phyloP scores from a whole-genome alignment of 2,329 filamentous ascomycete genomes.

The Penicillium glabrum region DNA sequence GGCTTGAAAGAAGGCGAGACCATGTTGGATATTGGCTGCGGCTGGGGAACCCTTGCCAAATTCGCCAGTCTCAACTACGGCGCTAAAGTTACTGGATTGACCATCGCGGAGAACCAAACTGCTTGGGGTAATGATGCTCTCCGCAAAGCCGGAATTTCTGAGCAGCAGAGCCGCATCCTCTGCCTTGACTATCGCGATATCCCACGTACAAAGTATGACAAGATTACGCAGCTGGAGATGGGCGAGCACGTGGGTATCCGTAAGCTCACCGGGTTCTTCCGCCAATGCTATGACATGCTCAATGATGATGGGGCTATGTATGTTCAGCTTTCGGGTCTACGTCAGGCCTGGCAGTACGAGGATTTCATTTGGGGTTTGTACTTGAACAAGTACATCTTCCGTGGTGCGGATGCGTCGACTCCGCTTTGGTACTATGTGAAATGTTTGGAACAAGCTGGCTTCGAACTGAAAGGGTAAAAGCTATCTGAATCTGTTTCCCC shows the following conservation, averaged over 20 bases:
- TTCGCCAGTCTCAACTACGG: constrained; percentile 86
- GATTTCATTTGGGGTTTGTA: constrained; percentile 90
- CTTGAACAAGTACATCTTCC: constrained; percentile 97
- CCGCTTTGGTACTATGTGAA: constrained; percentile 77
- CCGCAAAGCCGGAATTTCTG: too few species aligned
- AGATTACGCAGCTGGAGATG: too few species aligned
- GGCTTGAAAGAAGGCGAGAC: constrained; percentile 70
- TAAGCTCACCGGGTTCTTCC: constrained; percentile 71
- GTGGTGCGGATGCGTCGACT: constrained; percentile 84
- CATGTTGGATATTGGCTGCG: constrained; percentile 86
- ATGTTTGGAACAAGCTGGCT: constrained; percentile 74
- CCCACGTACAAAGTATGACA: too few species aligned
- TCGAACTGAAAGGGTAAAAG: too few species aligned
- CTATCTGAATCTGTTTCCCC: too few species aligned
- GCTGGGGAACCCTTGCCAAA: constrained; percentile 85
- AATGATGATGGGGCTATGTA: constrained; percentile 88
- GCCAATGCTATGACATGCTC: constrained; percentile 83
- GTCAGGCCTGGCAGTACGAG: constrained; percentile 88
- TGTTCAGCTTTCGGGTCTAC: constrained; percentile 81
- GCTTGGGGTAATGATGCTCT: constrained; percentile 81
- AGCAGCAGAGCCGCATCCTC: too few species aligned
- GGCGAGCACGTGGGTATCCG: constrained; percentile 60
- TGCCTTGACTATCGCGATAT: too few species aligned
- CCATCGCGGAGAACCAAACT: constrained; percentile 84
- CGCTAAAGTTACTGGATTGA: constrained; percentile 67